These are phyloP conservation scores for Urochloa ruziziensis DNA, from an alignment of 176 grass and related monocot species.

Conservation along the genomic window DNA sequence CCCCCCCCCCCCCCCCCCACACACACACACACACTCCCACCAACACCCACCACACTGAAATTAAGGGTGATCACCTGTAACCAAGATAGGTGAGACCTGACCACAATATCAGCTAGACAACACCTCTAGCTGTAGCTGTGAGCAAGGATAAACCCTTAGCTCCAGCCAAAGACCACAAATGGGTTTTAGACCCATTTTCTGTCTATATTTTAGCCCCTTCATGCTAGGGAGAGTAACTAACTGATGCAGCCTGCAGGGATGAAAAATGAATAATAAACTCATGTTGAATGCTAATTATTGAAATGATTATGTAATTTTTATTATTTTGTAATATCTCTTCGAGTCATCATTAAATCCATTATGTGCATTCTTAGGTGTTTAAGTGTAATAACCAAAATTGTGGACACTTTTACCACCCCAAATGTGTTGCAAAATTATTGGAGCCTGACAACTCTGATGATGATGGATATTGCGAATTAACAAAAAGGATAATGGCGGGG, in stretches of 20 bases:
- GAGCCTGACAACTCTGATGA: slow-evolving; percentile 21
- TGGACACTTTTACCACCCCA: slow-evolving; percentile 66
- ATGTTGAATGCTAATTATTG: background rate
- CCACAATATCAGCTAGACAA: no score
- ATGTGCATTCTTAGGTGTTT: slow-evolving; percentile 39
- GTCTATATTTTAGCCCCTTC: background rate
- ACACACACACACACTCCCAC: no score
- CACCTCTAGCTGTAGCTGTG: no score
- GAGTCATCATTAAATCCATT: background rate
- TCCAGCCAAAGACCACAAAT: no score
- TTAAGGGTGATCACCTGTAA: no score
- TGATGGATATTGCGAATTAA: slow-evolving; percentile 28
- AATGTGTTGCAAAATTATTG: slow-evolving; percentile 46
- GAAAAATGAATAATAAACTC: background rate
- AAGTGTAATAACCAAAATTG: slow-evolving; percentile 51
- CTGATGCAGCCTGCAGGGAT: background rate
- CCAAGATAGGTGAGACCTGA: no score
- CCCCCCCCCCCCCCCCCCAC: no score
- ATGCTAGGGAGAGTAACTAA: background rate
- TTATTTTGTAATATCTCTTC: background rate
- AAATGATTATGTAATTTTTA: background rate
- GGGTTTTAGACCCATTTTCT: background rate
- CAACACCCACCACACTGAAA: no score
- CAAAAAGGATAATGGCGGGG: slow-evolving; percentile 34
- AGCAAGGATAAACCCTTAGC: no score